phyloP scores from a whole-genome alignment of 176 grass and related monocot genomes.

The Zoysia pacifica region DNA sequence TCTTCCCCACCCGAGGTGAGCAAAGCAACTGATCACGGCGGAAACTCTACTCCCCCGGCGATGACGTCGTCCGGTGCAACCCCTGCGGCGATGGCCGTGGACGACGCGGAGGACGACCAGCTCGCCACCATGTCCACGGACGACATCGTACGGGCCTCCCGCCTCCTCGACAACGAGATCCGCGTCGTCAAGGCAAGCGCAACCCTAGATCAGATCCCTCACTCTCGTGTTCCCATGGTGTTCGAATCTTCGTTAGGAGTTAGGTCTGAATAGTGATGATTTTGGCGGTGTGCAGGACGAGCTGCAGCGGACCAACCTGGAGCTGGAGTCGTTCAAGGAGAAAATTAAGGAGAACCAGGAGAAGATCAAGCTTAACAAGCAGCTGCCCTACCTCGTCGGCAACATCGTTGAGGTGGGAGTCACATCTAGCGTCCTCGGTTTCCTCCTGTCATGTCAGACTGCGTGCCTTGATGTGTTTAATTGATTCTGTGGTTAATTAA shows the following conservation, averaged over 20 bases:
- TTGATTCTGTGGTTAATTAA: background rate
- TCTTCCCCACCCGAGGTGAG: background rate
- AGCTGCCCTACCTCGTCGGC: conserved; percentile 80
- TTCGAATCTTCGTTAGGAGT: background rate
- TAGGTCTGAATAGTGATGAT: background rate
- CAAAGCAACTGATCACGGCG: background rate
- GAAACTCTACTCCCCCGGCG: conserved; percentile 2
- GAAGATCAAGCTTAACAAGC: conserved; percentile 89
- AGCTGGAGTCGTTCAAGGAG: conserved; percentile 67
- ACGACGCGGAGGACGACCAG: conserved; percentile 65
- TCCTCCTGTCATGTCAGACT: background rate
- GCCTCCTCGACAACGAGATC: conserved; percentile 85
- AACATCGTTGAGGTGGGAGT: conserved; percentile 78
- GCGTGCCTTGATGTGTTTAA: background rate
- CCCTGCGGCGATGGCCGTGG: conserved; percentile 44
- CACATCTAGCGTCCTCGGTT: background rate
- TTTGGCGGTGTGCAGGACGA: conserved; percentile 48
- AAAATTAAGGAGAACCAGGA: conserved; percentile 89
- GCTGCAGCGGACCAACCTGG: conserved; percentile 63
- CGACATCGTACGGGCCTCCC: conserved; percentile 52
- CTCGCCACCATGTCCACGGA: conserved; percentile 75
- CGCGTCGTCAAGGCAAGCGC: conserved; percentile 69
- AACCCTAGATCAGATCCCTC: conserved; percentile 6
- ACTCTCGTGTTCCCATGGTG: background rate
- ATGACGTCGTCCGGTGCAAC: conserved; percentile 29